These are phyloP conservation scores for Fusarium beomiforme DNA, from an alignment of 2,329 filamentous ascomycete genomes.

Conservation along the genomic window DNA sequence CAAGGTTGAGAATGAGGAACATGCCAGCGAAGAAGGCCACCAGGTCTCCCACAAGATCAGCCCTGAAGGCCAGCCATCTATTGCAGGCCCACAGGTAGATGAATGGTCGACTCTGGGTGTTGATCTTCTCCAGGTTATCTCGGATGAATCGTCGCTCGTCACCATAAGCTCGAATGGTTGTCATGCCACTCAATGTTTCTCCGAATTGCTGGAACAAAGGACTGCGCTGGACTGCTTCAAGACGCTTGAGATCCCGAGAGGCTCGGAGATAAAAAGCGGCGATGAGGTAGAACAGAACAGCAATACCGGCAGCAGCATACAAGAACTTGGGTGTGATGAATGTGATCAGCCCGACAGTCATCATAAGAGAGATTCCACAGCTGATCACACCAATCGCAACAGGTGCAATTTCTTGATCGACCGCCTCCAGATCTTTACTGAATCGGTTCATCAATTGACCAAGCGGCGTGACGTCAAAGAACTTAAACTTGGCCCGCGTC, in stretches of 20 bases:
- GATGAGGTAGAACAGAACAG: constrained; percentile 81
- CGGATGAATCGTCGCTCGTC: constrained; percentile 93
- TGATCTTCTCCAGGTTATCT: constrained; percentile 88
- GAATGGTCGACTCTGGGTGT: constrained; percentile 91
- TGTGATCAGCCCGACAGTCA: constrained; percentile 88
- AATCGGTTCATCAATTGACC: constrained; percentile 99
- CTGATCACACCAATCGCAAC: constrained; percentile 81
- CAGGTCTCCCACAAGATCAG: constrained; percentile 88
- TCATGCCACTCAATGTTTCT: constrained; percentile 93
- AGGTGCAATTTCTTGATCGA: constrained; percentile 95
- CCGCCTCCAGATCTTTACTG: constrained; percentile 93
- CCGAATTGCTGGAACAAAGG: constrained; percentile 98
- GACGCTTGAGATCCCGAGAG: constrained; percentile 92
- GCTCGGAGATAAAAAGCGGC: constrained; percentile 89
- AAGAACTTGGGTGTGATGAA: constrained; percentile 91
- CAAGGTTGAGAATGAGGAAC: constrained; percentile 87
- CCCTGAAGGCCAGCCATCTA: constrained; percentile 93
- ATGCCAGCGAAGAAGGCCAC: constrained; percentile 94
- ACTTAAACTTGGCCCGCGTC: constrained; percentile 92
- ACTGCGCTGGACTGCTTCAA: constrained; percentile 94
- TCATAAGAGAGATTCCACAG: constrained; percentile 74
- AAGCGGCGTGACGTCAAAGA: constrained; percentile 95
- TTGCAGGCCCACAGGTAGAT: constrained; percentile 98
- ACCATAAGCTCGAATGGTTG: constrained; percentile 95
- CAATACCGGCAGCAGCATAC: constrained; percentile 87